Percentiles rank a stretch among this genome's conserved stretches.
Evolutionary conservation across 345 rosid species (phyloP).

Genomic region (Psidium guajava): DNA sequence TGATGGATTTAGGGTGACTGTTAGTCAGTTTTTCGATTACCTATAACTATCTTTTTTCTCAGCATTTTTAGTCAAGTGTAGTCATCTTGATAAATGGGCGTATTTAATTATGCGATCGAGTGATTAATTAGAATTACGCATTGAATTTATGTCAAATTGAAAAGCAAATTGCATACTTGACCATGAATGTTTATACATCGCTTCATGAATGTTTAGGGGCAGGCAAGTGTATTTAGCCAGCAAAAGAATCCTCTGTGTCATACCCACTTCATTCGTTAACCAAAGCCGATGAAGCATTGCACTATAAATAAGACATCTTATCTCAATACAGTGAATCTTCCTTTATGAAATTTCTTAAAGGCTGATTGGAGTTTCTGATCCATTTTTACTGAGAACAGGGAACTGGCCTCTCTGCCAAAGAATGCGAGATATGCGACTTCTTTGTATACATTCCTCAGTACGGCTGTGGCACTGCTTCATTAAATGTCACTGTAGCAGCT

Average conservation of each 20-base stretch:
- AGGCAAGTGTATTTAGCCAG: neutral
- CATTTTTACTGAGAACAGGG: constrained; percentile 35
- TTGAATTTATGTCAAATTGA: neutral
- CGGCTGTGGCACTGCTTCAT: constrained; percentile 86
- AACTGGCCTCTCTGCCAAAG: constrained; percentile 80
- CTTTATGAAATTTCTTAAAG: neutral
- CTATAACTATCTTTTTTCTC: neutral
- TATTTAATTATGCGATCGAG: neutral
- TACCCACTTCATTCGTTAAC: neutral
- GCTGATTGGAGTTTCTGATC: neutral
- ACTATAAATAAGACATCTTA: neutral
- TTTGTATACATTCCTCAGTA: constrained; percentile 89
- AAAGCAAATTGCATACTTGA: neutral
- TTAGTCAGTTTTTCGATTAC: neutral
- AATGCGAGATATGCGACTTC: constrained; percentile 85
- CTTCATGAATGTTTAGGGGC: neutral
- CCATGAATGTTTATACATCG: neutral
- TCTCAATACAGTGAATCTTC: neutral
- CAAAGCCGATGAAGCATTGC: neutral
- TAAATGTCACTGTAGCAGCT: constrained; percentile 96
- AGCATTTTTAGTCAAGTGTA: neutral
- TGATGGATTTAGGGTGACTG: neutral
- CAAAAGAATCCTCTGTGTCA: neutral
- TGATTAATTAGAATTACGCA: neutral
- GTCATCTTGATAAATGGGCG: neutral